Evolutionary conservation across 768 basidiomycete genomes (phyloP).

Genomic region (Trametopsis cervina): DNA sequence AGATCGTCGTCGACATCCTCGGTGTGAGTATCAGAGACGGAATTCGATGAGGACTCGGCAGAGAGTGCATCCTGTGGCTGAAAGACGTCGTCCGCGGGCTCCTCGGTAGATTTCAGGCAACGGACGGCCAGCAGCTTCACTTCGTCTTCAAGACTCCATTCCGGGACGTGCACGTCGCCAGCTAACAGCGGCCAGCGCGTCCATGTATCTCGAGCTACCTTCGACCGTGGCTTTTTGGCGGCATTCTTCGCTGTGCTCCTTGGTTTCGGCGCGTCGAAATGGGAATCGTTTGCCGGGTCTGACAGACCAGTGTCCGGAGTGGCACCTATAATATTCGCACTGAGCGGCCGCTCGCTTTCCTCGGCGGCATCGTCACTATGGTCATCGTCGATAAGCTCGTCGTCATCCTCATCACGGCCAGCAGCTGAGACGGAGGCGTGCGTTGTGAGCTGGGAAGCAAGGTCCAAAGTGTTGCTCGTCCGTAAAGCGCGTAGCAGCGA

Average conservation of each 20-base stretch:
- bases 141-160: constrained; percentile 70
- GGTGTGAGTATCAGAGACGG: background rate
- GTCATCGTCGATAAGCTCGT: constrained; percentile 17
- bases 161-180: constrained; percentile 55
- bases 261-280: background rate
- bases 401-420: constrained; percentile 21
- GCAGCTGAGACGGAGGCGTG: constrained; percentile 7
- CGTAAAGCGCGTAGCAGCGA: constrained; percentile 60
- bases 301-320: background rate
- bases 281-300: background rate
- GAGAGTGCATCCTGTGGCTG: background rate
- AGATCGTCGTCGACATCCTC: constrained; percentile 19
- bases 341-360: constrained; percentile 14
- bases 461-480: constrained; percentile 48
- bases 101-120: constrained; percentile 20
- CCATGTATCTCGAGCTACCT: constrained; percentile 41
- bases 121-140: constrained; percentile 40
- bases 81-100: constrained; percentile 11
- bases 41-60: background rate
- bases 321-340: constrained; percentile 2
- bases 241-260: constrained; percentile 18
- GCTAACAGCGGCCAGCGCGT: constrained; percentile 70
- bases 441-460: constrained; percentile 43
- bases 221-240: constrained; percentile 10
- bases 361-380: too few relatives aligned